phyloP scores from a whole-genome alignment of 805 yeast genomes.

The Metschnikowia rubicola region DNA sequence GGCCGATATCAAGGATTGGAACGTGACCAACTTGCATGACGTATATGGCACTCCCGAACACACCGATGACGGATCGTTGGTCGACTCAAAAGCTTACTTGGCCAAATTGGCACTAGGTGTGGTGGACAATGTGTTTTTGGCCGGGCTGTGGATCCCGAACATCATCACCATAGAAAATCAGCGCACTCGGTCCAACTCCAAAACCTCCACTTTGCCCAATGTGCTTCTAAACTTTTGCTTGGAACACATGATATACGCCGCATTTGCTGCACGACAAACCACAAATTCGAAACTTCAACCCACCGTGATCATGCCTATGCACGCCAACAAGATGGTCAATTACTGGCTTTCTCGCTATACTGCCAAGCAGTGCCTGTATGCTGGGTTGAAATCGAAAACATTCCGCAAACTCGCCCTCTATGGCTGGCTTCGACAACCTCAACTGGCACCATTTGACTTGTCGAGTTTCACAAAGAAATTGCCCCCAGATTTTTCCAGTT shows the following conservation, averaged over 20 bases:
- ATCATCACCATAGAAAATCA: constrained; percentile 38
- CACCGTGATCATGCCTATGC: constrained; percentile 32
- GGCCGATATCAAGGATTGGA: constrained; percentile 20
- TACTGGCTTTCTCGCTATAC: constrained; percentile 38
- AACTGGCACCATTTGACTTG: constrained; percentile 12
- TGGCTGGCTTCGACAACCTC: constrained; percentile 14
- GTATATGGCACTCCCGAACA: constrained; percentile 17
- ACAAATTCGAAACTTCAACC: constrained; percentile 8
- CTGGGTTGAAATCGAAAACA: constrained; percentile 12
- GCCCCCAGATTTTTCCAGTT: constrained; percentile 4
- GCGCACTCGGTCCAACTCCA: constrained; percentile 34
- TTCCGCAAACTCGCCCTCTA: constrained; percentile 11
- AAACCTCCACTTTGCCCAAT: constrained; percentile 35
- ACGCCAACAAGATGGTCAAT: constrained; percentile 34
- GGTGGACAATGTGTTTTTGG: constrained; percentile 20
- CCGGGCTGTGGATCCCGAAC: constrained; percentile 17
- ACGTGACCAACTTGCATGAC: constrained; percentile 25
- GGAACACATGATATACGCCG: constrained; percentile 36
- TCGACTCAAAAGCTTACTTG: constrained; percentile 30
- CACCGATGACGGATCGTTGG: constrained; percentile 5
- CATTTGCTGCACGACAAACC: constrained; percentile 21
- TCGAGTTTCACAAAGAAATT: background rate
- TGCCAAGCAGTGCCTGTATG: constrained; percentile 11
- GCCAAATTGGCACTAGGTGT: constrained; percentile 20
- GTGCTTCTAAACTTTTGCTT: constrained; percentile 36